Conservation (phyloP, 495 filamentous ascomycete genomes). For the Neurospora sp. region DNA sequence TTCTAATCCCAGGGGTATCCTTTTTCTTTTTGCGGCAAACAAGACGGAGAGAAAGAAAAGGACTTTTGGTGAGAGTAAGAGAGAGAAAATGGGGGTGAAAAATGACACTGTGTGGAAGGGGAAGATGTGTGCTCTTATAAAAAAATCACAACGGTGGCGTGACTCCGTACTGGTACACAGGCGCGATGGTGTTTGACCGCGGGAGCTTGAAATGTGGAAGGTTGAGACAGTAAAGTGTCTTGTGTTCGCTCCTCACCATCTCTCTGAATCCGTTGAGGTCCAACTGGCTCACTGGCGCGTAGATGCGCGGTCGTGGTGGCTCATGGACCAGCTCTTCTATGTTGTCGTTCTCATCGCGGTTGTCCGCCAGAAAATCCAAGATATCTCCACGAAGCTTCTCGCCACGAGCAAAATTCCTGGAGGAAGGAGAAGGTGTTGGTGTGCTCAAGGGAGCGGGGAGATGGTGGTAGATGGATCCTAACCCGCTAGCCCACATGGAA, state of each 20-base stretch:
- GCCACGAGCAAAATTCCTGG: background rate
- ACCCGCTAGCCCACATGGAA: conserved; percentile 14
- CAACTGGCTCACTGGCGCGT: conserved; percentile 3
- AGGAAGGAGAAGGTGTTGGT: too few relatives aligned
- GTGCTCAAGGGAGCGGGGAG: background rate
- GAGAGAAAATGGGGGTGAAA: background rate
- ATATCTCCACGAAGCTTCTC: conserved; percentile 2
- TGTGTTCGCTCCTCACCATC: background rate
- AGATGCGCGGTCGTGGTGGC: conserved; percentile 4
- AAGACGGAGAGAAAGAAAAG: background rate
- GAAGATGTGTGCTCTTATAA: background rate
- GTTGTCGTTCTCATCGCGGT: background rate
- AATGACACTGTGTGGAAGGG: background rate
- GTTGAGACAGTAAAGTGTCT: background rate
- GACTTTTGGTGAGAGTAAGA: background rate
- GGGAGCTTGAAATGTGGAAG: background rate
- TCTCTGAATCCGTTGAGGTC: conserved; percentile 2
- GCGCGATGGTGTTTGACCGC: background rate
- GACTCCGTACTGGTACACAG: background rate
- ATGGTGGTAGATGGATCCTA: conserved; percentile 19
- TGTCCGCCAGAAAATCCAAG: background rate
- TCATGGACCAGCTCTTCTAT: conserved; percentile 4
- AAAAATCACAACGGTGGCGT: background rate
- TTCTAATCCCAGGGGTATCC: background rate
- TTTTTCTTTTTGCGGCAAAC: background rate